Base-by-base conservation (phyloP, 1,139 yeast genomes). In the Geotrichum candidum region DNA sequence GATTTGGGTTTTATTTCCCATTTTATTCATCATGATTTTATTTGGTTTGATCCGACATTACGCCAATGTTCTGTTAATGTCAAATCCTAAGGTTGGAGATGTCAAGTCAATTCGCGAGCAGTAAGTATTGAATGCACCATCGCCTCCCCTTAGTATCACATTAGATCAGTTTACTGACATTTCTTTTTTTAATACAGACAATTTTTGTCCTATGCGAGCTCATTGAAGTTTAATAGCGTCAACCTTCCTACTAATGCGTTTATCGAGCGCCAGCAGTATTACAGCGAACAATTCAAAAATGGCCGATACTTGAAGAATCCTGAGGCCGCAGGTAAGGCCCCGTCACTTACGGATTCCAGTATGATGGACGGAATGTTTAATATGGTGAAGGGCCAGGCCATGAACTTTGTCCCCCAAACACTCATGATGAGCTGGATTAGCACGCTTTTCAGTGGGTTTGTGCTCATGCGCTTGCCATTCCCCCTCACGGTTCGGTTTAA, bases 351-450 rank as follows among this genome's bases (percentile, higher is more conserved):
- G 1, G 96, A 90, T 69, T 87, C 96, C 1, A 79, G 80, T 56
- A 80, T 85, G 31, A 82, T 87, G 53, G 97, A 91, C 61, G 84
- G 86, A n/a, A 77, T 91, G 79, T 82, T 87, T 82, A 82, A 80
- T 61, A 87, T 90, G 87, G 84, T 92, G 62, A 90, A 90, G 72
- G 86, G 87, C 3, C 92, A 90, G 70, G 78, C 90, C 68, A 85
- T 92, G 73, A 89, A 85, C 74, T 90, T 87, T 72, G 83, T 91
- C 23, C 97, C 98, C 0, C 98, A 94, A 75, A 90, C 97, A 0
- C 74, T 91, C 56, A 87, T 92, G 68, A 92, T 94, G 97, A 92
- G 92, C 68, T 94, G 97, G 97, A 94, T 92, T 67, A 90, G 90
- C 72, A 90, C 86, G 69, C 90, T 94, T 76, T 94, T 91, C 73